Evolutionary conservation across 78 protist genomes (phyloP).

Genomic region (Speleostelium caveatum): DNA sequence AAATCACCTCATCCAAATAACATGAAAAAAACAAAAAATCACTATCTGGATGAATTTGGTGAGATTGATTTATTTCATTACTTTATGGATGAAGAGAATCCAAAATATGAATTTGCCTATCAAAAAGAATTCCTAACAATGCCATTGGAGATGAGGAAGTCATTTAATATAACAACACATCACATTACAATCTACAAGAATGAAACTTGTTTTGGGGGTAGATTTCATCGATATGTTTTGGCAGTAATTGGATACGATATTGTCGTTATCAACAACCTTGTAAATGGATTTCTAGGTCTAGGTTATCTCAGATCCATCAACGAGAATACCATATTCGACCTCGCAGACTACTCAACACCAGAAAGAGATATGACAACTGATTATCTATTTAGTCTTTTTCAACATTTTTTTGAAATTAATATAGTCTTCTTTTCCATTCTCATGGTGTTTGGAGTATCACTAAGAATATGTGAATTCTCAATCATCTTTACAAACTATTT

Average conservation of each 20-base stretch:
- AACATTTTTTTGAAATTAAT: slow-evolving; percentile 23
- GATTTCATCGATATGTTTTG: slow-evolving; percentile 13
- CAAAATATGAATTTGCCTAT: slow-evolving; percentile 38
- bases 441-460: slow-evolving; percentile 25
- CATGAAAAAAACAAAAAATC: background rate
- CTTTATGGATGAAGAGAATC: slow-evolving; percentile 2
- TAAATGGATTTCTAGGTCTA: slow-evolving; percentile 24
- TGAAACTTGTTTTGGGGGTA: slow-evolving; percentile 41
- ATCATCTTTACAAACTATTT: background rate
- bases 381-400: slow-evolving; percentile 5
- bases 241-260: slow-evolving; percentile 40
- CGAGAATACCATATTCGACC: slow-evolving; percentile 3
- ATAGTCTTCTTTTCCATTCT: slow-evolving; percentile 34
- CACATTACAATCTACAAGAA: slow-evolving; percentile 41
- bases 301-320: slow-evolving; percentile 9
- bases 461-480: slow-evolving; percentile 30
- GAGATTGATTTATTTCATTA: slow-evolving; percentile 27
- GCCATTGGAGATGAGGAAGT: slow-evolving; percentile 6
- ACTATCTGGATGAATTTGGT: background rate
- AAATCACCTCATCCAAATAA: background rate
- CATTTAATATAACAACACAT: slow-evolving; percentile 28
- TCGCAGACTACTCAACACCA: slow-evolving; percentile 28
- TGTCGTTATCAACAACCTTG: slow-evolving; percentile 45
- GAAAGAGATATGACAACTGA: slow-evolving; percentile 1
- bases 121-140: slow-evolving; percentile 42